Percentiles rank a stretch among this genome's conserved stretches.
Evolutionary conservation across 1,284 basidiomycete species (phyloP).

Genomic region (Vanrija pseudolonga): DNA sequence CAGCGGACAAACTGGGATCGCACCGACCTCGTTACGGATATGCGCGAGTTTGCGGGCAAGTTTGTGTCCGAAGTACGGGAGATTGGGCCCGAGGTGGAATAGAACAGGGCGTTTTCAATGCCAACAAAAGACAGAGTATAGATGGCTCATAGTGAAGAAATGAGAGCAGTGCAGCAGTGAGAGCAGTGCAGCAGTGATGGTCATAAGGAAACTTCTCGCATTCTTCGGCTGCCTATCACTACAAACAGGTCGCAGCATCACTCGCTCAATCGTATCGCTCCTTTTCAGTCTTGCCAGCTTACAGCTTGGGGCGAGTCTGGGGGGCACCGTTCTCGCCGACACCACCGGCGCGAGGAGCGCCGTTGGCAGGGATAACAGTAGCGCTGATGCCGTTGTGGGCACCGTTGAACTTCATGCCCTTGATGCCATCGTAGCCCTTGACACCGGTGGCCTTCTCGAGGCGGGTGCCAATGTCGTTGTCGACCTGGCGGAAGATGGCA

Average conservation of each 20-base stretch:
- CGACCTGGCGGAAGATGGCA: conserved; percentile 72
- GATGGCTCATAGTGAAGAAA: too few species aligned
- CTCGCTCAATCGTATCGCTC: background rate
- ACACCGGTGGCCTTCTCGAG: conserved; percentile 69
- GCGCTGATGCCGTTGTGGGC: conserved; percentile 26
- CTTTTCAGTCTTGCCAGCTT: background rate
- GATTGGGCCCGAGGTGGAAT: background rate
- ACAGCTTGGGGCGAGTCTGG: conserved; percentile 1
- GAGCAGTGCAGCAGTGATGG: background rate
- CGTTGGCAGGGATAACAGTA: conserved; percentile 8
- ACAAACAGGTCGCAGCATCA: background rate
- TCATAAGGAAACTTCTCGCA: too few species aligned
- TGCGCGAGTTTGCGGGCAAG: conserved; percentile 40
- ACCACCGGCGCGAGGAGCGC: conserved; percentile 3
- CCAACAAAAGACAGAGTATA: too few species aligned
- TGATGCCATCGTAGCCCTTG: conserved; percentile 47
- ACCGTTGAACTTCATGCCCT: conserved; percentile 61
- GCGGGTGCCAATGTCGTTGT: conserved; percentile 66
- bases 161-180: too few species aligned
- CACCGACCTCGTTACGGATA: conserved; percentile 59
- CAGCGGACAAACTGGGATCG: conserved; percentile 80
- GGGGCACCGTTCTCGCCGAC: conserved; percentile 13
- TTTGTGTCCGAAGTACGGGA: conserved; percentile 24
- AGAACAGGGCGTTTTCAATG: too few species aligned
- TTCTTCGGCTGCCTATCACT: background rate